A percentile compares a stretch with the other conserved stretches of the same genome.
Evolutionary conservation across 495 filamentous ascomycete species (phyloP).

Genomic region (Zalerion maritima): DNA sequence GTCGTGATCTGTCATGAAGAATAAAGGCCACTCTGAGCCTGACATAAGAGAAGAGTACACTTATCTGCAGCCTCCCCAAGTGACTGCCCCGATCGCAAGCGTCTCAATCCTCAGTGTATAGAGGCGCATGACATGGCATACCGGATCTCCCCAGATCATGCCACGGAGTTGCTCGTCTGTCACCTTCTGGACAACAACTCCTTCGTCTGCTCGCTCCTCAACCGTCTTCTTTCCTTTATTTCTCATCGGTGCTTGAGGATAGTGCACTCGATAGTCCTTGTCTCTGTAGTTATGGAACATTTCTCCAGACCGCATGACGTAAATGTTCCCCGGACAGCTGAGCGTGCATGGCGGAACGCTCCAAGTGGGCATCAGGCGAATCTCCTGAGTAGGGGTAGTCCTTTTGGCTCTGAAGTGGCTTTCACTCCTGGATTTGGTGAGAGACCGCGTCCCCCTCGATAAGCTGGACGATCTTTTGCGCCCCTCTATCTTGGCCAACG

Average conservation of each 20-base stretch:
- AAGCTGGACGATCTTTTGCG: no score
- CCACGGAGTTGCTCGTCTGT: slow-evolving; percentile 49
- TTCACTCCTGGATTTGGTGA: slow-evolving; percentile 15
- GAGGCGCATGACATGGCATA: slow-evolving; percentile 64
- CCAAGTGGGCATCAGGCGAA: slow-evolving; percentile 8
- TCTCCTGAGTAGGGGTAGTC: no score
- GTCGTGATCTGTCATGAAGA: no score
- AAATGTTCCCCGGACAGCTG: slow-evolving; percentile 34
- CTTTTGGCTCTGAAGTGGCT: no score
- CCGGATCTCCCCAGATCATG: slow-evolving; percentile 64
- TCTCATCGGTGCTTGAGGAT: slow-evolving; percentile 37
- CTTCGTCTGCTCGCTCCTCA: slow-evolving; percentile 28
- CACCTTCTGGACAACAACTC: slow-evolving; percentile 45
- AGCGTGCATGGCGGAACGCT: slow-evolving; percentile 36
- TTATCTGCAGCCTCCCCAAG: no score
- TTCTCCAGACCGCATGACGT: no score
- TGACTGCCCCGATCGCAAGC: slow-evolving; percentile 52
- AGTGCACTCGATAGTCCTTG: no score
- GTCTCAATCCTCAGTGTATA: slow-evolving; percentile 54
- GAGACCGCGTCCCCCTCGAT: slow-evolving; percentile 7
- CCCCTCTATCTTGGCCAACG: no score
- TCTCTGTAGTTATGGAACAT: no score
- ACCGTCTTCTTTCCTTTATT: slow-evolving; percentile 21
- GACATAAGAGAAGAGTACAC: no score
- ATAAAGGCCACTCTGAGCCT: no score